Evolutionary conservation across 192 early-diverging fungal genomes (phyloP).

Genomic region (Coemansia sp.): DNA sequence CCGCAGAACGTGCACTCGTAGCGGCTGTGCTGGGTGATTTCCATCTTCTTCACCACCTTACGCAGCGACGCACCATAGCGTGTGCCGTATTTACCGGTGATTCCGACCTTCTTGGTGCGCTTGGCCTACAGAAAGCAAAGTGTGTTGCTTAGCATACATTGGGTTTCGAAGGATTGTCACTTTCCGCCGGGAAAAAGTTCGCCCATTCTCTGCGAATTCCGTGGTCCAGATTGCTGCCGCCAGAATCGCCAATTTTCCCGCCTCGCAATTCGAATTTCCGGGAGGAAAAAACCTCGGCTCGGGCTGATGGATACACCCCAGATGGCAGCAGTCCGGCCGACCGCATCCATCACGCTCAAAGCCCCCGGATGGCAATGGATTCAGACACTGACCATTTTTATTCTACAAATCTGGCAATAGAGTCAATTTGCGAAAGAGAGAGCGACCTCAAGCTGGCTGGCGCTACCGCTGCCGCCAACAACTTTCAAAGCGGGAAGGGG

Average conservation of each 20-base stretch:
- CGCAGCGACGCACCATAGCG: constrained; percentile 99
- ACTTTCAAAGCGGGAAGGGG: too few relatives aligned
- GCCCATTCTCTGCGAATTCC: too few relatives aligned
- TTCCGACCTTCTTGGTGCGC: constrained; percentile 98
- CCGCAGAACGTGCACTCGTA: constrained; percentile 99
- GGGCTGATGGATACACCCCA: too few relatives aligned
- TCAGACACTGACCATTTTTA: constrained; percentile 35
- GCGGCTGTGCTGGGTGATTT: constrained; percentile 99
- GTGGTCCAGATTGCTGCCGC: too few relatives aligned
- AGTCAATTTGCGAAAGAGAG: constrained; percentile 2
- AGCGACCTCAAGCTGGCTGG: too few relatives aligned
- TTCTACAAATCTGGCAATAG: not conserved
- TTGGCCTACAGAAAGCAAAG: constrained; percentile 59
- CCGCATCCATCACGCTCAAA: constrained; percentile 10
- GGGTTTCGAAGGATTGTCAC: not conserved
- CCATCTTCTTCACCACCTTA: constrained; percentile 98
- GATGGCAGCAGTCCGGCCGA: too few relatives aligned
- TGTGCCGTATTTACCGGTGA: constrained; percentile 99
- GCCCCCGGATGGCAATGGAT: constrained; percentile 18
- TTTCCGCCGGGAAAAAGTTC: too few relatives aligned
- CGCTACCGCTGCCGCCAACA: too few relatives aligned
- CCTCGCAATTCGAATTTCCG: constrained; percentile 3
- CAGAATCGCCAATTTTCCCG: not conserved
- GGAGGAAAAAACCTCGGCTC: too few relatives aligned
- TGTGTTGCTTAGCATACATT: not conserved